Base-by-base conservation (phyloP, 2,329 filamentous ascomycete genomes). In the Fusarium pseudocircinatum region DNA sequence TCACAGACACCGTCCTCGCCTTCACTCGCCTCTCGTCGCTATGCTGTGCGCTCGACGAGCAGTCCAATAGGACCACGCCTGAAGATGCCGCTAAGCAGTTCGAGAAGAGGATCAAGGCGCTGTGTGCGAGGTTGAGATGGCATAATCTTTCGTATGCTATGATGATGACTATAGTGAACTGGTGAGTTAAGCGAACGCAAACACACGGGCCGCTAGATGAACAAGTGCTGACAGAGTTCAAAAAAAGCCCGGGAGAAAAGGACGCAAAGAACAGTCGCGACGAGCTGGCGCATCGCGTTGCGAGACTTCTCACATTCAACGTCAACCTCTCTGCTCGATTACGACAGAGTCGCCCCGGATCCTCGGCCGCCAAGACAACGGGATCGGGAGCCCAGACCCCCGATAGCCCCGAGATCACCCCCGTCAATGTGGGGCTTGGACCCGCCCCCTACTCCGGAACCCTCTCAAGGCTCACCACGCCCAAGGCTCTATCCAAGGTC, bases 111-210 rank as follows among this genome's bases (percentile, higher is more conserved):
- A 73, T 81, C 34, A 77, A 67, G 32, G 73, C 75, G 11, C 70
- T 83, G 9, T 82, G 78, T 52, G 77, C 79, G 5, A 76, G 82
- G 11, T 78, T 83, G 14, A 78, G 79, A 36, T 83, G 80, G 80
- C 81, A 82, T 73, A 82, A 81, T 52, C 72, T 83, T 26, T 82
- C 81, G n/a, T 81, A 83, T 73, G 81, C 80, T 22, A 81, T 83
- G 78, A 82, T 83, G 77, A 82, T 81, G 77, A 83, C 81, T 9
- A 81, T 83, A 46, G 72, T 83, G 26, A 82, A 83, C 72, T 83
- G 82, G 81, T 83, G 74, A 74, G 71, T 58, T 52, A 24, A 36
- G 44, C 58, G 40, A 11, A 8, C 22, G 14, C 16, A 20, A 15
- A 9, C 8, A 68, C 66, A 63, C 66, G 50, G 67, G 30, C 67